phyloP scores from a whole-genome alignment of 1,284 basidiomycete genomes.

The Ustilago vetiveriae region DNA sequence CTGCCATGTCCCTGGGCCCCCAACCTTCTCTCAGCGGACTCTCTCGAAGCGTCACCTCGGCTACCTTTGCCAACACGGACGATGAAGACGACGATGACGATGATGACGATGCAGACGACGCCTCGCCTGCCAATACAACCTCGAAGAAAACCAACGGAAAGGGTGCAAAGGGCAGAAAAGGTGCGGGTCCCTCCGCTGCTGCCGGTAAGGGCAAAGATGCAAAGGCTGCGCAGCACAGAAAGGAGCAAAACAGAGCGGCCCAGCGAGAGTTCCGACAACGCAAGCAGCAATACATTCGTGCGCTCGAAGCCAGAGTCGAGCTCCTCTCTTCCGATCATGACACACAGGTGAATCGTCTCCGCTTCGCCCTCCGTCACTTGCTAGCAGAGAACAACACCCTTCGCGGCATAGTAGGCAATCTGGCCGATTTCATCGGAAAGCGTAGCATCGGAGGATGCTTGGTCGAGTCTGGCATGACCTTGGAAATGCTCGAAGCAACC shows the following conservation, averaged over 20 bases:
- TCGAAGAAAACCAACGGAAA: conserved; percentile 31
- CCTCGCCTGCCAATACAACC: conserved; percentile 15
- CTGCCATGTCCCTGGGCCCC: conserved; percentile 54
- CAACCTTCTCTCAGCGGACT: conserved; percentile 38
- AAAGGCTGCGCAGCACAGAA: conserved; percentile 42
- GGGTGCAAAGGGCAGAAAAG: conserved; percentile 14
- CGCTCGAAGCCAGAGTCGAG: conserved; percentile 59
- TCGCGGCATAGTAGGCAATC: conserved; percentile 44
- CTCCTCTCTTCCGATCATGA: conserved; percentile 60
- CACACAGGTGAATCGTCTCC: conserved; percentile 58
- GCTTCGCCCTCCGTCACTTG: conserved; percentile 50
- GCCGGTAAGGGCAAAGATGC: conserved; percentile 34
- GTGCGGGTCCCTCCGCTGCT: conserved; percentile 16
- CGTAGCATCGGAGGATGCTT: conserved; percentile 51
- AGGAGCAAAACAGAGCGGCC: conserved; percentile 61
- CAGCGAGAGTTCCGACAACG: conserved; percentile 63
- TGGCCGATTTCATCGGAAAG: conserved; percentile 56
- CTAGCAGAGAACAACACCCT: conserved; percentile 61
- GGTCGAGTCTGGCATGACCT: conserved; percentile 42
- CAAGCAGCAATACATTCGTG: conserved; percentile 63
- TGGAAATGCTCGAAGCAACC: conserved; percentile 43
- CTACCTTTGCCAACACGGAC: conserved; percentile 28
- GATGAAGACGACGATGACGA: conserved; percentile 50
- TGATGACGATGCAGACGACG: conserved; percentile 41
- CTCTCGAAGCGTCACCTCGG: conserved; percentile 13